A percentile compares a stretch with the other conserved stretches of the same genome.
phyloP scores from a whole-genome alignment of 805 yeast species.

The Kodamaea kaohsiungensis region DNA sequence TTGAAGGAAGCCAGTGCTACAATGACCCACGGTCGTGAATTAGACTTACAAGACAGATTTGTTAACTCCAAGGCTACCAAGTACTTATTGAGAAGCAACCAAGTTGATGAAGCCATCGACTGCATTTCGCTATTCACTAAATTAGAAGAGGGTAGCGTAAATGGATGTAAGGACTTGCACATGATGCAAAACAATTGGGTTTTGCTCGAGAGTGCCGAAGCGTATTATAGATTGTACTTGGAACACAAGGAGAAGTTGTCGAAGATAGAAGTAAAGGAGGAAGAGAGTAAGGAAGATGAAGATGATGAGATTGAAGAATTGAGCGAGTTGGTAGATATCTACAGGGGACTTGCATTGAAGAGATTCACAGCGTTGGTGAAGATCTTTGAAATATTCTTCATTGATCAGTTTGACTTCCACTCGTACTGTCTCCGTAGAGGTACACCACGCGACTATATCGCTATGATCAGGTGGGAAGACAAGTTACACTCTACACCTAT shows the following conservation, averaged over 20 bases:
- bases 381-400: slow-evolving; percentile 67
- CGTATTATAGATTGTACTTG: slow-evolving; percentile 62
- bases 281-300: slow-evolving; percentile 29
- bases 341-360: slow-evolving; percentile 75
- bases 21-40: slow-evolving; percentile 68
- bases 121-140: slow-evolving; percentile 80
- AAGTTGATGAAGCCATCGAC: slow-evolving; percentile 71
- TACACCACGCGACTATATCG: slow-evolving; percentile 79
- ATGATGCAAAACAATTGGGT: slow-evolving; percentile 93
- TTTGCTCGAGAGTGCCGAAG: slow-evolving; percentile 79
- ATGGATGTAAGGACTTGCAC: slow-evolving; percentile 85
- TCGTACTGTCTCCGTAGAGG: slow-evolving; percentile 89
- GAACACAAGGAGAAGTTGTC: slow-evolving; percentile 22
- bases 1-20: slow-evolving; percentile 59
- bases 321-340: slow-evolving; percentile 46
- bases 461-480: slow-evolving; percentile 83
- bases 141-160: slow-evolving; percentile 69
- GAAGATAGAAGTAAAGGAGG: slow-evolving; percentile 14
- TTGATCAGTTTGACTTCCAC: slow-evolving; percentile 94
- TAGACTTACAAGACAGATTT: slow-evolving; percentile 89
- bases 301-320: slow-evolving; percentile 28
- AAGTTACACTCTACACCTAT: slow-evolving; percentile 66
- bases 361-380: slow-evolving; percentile 67
- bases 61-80: slow-evolving; percentile 86
- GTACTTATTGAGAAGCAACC: slow-evolving; percentile 75